These are phyloP conservation scores for Suillus paluster DNA, from an alignment of 768 basidiomycete species.

Conservation along the genomic window DNA sequence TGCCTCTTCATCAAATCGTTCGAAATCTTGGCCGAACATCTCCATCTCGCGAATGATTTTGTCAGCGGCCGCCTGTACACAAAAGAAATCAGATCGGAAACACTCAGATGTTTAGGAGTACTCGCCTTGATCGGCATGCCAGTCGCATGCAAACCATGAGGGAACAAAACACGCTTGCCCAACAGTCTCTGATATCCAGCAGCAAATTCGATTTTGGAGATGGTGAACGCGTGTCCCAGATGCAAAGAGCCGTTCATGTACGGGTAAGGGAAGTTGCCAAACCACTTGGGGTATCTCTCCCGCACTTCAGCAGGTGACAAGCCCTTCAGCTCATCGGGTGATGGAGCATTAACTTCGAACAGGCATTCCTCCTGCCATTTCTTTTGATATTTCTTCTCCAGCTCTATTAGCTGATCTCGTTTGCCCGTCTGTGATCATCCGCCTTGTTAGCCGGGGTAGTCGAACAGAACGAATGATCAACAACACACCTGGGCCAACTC, in stretches of 20 bases:
- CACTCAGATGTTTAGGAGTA: constrained; percentile 9
- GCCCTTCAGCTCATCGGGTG: constrained; percentile 64
- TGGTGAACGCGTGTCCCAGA: constrained; percentile 96
- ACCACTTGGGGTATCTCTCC: constrained; percentile 91
- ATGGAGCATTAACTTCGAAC: constrained; percentile 87
- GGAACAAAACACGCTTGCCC: constrained; percentile 93
- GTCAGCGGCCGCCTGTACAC: constrained; percentile 87
- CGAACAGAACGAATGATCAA: neutral
- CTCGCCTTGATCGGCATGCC: constrained; percentile 99
- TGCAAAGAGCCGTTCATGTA: constrained; percentile 99
- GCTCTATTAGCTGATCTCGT: constrained; percentile 79
- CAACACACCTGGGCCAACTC: constrained; percentile 61
- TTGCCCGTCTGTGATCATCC: constrained; percentile 75
- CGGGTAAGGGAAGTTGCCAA: constrained; percentile 93
- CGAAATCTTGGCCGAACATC: constrained; percentile 91
- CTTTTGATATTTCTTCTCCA: constrained; percentile 86
- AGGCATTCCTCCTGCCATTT: constrained; percentile 76
- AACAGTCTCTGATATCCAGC: constrained; percentile 95
- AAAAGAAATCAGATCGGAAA: neutral
- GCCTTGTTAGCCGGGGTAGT: constrained; percentile 11
- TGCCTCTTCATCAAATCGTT: constrained; percentile 49
- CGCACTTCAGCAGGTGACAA: constrained; percentile 68
- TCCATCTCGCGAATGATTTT: constrained; percentile 98
- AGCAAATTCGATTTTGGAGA: constrained; percentile 96
- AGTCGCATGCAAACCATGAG: constrained; percentile 97